phyloP scores from a whole-genome alignment of 78 protist species.

The Dictyostelium firmibasis region DNA sequence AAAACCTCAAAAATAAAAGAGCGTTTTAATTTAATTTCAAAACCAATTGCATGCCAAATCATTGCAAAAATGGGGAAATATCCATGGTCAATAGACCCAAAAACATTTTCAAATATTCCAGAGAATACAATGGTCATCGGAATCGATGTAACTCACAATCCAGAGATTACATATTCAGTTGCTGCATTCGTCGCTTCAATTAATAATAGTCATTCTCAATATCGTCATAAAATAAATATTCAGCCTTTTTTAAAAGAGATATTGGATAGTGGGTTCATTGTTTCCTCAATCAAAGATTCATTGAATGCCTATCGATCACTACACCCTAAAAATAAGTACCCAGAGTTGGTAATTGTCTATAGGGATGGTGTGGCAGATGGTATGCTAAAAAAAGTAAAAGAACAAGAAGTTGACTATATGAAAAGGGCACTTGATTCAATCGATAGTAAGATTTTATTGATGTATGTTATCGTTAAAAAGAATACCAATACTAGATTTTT shows the following conservation, averaged over 20 bases:
- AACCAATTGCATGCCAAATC: conserved; percentile 5
- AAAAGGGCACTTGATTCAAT: not conserved
- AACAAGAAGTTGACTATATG: not conserved
- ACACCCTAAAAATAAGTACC: conserved; percentile 3
- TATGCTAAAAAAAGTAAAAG: conserved; percentile 27
- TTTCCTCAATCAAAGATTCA: not conserved
- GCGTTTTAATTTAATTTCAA: not conserved
- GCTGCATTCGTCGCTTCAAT: conserved; percentile 49
- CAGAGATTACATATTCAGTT: conserved; percentile 38
- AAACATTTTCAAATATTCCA: not conserved
- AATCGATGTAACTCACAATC: conserved; percentile 72
- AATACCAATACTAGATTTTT: conserved; percentile 68
- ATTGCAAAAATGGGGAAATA: conserved; percentile 28
- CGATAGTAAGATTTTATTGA: not conserved
- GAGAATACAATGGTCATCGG: conserved; percentile 53
- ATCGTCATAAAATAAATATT: conserved; percentile 3
- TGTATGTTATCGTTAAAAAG: conserved; percentile 69
- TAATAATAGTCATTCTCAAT: not conserved
- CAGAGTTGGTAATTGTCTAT: conserved; percentile 68
- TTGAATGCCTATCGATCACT: not conserved
- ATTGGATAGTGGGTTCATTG: not conserved
- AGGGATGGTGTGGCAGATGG: conserved; percentile 89
- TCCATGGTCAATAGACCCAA: conserved; percentile 17
- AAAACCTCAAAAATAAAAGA: not conserved
- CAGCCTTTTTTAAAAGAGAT: conserved; percentile 42